Conservation (phyloP, 2,329 filamentous ascomycete genomes). For the Pseudogymnoascus sp. region DNA sequence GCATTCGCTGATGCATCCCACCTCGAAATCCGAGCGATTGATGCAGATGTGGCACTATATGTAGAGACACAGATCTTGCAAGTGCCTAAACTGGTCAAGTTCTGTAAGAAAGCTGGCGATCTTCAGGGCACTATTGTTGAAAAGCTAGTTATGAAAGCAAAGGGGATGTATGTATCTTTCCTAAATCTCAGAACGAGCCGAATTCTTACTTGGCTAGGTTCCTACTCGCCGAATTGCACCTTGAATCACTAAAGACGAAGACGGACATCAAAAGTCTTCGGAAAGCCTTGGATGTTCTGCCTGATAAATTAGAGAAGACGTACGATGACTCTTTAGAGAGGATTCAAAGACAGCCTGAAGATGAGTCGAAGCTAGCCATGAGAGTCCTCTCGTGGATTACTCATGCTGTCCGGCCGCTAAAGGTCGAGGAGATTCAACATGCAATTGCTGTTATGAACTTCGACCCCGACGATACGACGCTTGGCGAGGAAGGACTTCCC, state of each 20-base stretch:
- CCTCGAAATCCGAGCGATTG: background rate
- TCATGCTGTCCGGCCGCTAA: background rate
- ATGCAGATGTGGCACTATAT: background rate
- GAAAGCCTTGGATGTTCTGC: background rate
- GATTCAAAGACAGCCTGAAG: background rate
- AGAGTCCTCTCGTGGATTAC: background rate
- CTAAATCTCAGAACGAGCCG: background rate
- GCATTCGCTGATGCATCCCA: constrained; percentile 31
- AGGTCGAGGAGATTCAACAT: background rate
- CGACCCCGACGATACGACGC: background rate
- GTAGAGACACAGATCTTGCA: background rate
- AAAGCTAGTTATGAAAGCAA: background rate
- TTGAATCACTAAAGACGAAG: background rate
- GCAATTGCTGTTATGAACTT: background rate
- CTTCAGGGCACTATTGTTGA: background rate
- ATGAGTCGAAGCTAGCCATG: background rate
- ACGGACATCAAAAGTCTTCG: background rate
- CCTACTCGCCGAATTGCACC: background rate
- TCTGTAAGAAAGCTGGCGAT: background rate
- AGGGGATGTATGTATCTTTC: background rate
- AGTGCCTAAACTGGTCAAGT: background rate
- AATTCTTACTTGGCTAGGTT: background rate
- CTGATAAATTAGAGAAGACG: background rate
- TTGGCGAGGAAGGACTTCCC: background rate
- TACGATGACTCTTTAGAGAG: background rate